Percentiles rank a stretch among this genome's conserved stretches.
These are phyloP conservation scores for Gracilaria gracilis DNA, from an alignment of 23 red algal species.

Conservation along the genomic window DNA sequence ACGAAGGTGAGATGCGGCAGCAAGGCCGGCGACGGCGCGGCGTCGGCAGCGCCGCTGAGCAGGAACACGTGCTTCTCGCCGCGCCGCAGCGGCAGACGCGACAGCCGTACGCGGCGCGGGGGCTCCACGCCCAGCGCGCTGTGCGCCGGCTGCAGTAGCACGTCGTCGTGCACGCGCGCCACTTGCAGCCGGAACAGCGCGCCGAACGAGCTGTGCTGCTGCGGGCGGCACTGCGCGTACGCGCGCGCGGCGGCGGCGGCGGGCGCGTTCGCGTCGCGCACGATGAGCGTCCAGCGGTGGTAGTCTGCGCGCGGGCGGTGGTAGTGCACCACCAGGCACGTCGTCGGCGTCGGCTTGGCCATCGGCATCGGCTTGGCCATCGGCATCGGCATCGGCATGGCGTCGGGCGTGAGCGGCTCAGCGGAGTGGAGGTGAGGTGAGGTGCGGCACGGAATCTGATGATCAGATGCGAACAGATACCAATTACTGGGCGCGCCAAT, in stretches of 20 bases:
- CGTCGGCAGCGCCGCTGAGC: not conserved
- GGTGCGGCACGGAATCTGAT: too few species aligned
- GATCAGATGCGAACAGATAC: too few species aligned
- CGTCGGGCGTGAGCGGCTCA: too few species aligned
- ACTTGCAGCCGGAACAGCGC: constrained; percentile 32
- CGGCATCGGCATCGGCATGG: not conserved
- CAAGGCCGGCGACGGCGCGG: not conserved
- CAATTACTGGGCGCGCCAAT: not conserved
- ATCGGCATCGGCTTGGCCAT: too few species aligned
- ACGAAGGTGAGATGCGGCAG: not conserved
- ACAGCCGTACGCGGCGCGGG: not conserved
- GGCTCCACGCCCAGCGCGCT: constrained; percentile 23
- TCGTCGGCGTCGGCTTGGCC: too few species aligned
- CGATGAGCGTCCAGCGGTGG: constrained; percentile 38
- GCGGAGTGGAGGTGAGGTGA: too few species aligned
- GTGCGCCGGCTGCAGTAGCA: constrained; percentile 5
- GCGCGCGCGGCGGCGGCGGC: not conserved
- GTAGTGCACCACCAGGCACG: constrained; percentile 54
- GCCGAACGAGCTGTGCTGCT: constrained; percentile 37
- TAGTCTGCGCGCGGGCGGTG: constrained; percentile 28
- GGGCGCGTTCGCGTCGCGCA: not conserved
- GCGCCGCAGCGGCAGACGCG: not conserved
- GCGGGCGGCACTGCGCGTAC: not conserved
- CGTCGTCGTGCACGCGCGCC: not conserved
- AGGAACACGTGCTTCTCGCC: constrained; percentile 25